Percentiles rank a stretch among this genome's conserved stretches.
phyloP scores from a whole-genome alignment of 2,329 filamentous ascomycete species.

The Fusarium chaquense region DNA sequence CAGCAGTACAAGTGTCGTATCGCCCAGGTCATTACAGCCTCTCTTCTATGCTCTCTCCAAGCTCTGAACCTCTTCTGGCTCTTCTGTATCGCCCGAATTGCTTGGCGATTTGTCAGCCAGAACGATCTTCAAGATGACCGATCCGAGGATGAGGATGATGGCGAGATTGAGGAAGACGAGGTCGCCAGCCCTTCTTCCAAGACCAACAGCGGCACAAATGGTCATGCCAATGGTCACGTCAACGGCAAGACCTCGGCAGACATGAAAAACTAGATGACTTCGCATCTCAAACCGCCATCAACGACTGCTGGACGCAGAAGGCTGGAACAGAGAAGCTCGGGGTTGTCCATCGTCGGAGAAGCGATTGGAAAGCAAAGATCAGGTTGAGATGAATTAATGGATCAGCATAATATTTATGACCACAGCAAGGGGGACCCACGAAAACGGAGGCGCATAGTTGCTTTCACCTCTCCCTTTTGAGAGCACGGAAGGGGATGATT shows the following conservation, averaged over 20 bases:
- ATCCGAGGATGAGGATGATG: conserved; percentile 73
- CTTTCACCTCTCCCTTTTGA: conserved; percentile 26
- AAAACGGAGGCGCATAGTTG: conserved; percentile 29
- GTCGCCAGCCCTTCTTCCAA: conserved; percentile 48
- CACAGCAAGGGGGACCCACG: conserved; percentile 19
- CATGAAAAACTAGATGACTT: conserved; percentile 32
- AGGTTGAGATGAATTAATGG: conserved; percentile 41
- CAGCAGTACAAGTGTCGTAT: conserved; percentile 82
- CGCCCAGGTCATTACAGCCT: conserved; percentile 74
- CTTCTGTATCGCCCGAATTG: conserved; percentile 80
- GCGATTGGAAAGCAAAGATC: conserved; percentile 13
- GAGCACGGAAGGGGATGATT: conserved; percentile 13
- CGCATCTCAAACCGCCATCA: neutral
- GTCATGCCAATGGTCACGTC: conserved; percentile 25
- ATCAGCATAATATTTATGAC: conserved; percentile 42
- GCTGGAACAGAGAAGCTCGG: neutral
- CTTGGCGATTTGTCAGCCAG: conserved; percentile 75
- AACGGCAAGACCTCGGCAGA: conserved; percentile 36
- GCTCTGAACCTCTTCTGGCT: conserved; percentile 86
- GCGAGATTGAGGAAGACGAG: conserved; percentile 61
- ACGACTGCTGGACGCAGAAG: neutral
- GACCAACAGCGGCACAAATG: conserved; percentile 30
- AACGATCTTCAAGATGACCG: conserved; percentile 76
- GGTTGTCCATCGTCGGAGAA: conserved; percentile 2
- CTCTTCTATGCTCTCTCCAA: conserved; percentile 75